Conservation (phyloP, 768 basidiomycete species). For the Trichaptum fuscoviolaceum region DNA sequence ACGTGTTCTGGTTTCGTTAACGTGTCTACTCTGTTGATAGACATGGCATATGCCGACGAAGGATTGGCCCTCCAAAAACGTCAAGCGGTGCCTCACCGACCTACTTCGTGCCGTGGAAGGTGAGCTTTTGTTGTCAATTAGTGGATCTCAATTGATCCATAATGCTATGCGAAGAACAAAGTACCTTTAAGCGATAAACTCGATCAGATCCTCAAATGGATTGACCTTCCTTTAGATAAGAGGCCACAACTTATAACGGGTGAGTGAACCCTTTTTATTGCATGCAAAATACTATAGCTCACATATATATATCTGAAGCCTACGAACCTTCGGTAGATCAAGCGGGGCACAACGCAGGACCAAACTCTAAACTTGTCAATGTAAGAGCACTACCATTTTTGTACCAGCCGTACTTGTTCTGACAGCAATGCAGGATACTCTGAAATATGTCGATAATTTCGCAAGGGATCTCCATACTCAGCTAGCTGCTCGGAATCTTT, state of each 20-base stretch:
- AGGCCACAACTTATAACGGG: constrained; percentile 78
- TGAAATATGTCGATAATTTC: constrained; percentile 66
- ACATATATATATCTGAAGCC: constrained; percentile 31
- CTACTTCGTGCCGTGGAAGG: constrained; percentile 78
- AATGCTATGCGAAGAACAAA: constrained; percentile 36
- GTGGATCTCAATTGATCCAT: background rate
- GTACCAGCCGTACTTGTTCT: constrained; percentile 2
- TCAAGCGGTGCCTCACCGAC: constrained; percentile 58
- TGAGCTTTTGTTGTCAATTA: constrained; percentile 22
- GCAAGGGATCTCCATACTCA: constrained; percentile 61
- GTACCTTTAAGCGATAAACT: constrained; percentile 66
- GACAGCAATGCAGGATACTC: constrained; percentile 43
- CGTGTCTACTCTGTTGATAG: background rate
- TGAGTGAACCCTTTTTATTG: constrained; percentile 23
- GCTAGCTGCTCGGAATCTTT: constrained; percentile 67
- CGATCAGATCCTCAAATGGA: constrained; percentile 74
- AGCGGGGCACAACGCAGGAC: constrained; percentile 71
- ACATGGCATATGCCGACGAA: constrained; percentile 21
- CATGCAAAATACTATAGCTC: constrained; percentile 4
- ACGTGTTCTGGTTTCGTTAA: constrained; percentile 20
- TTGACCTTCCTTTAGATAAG: constrained; percentile 65
- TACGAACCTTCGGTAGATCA: constrained; percentile 87
- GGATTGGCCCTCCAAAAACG: constrained; percentile 82
- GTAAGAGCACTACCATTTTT: constrained; percentile 34
- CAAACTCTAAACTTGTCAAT: constrained; percentile 64